A percentile compares a stretch with the other conserved stretches of the same genome.
Evolutionary conservation across 768 basidiomycete species (phyloP).

Genomic region (Mycena maculata): DNA sequence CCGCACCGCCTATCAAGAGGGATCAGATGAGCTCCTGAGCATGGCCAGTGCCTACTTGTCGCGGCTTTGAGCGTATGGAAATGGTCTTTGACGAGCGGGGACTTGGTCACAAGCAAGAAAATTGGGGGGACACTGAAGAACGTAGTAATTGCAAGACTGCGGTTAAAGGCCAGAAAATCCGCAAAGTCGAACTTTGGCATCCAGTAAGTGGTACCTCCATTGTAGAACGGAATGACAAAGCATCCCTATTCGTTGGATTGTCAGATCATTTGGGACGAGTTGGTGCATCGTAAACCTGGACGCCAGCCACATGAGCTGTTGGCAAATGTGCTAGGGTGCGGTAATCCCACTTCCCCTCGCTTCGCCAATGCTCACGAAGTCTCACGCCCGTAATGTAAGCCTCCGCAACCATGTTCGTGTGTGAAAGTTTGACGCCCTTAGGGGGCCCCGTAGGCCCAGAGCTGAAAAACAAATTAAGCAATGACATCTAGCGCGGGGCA

Average conservation of each 20-base stretch:
- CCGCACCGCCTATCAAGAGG: constrained; percentile 19
- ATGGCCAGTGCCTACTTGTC: constrained; percentile 1
- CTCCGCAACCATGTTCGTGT: constrained; percentile 23
- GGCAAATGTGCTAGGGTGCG: constrained; percentile 29
- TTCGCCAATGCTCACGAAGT: constrained; percentile 17
- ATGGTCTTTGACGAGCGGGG: constrained; percentile 26
- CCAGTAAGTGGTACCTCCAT: constrained; percentile 25
- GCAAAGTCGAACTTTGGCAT: constrained; percentile 30
- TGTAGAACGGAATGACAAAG: constrained; percentile 23
- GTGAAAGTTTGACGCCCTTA: constrained; percentile 28
- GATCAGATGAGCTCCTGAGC: not conserved
- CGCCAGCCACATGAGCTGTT: constrained; percentile 27
- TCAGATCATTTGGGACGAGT: too few relatives aligned
- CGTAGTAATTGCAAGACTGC: constrained; percentile 11
- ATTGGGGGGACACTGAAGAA: constrained; percentile 30
- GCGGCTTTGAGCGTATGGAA: constrained; percentile 12
- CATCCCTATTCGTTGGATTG: constrained; percentile 12
- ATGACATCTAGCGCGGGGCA: too few relatives aligned
- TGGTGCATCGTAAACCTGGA: too few relatives aligned
- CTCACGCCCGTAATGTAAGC: not conserved
- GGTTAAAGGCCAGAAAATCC: constrained; percentile 27
- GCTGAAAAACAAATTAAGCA: constrained; percentile 24
- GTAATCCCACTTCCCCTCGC: constrained; percentile 18
- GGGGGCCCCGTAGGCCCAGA: constrained; percentile 30
- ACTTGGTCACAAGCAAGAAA: constrained; percentile 25